Evolutionary conservation across 2,329 filamentous ascomycete genomes (phyloP), one percentile per base, ranked within the genome.

Genomic region (Sclerotinia minor): DNA sequence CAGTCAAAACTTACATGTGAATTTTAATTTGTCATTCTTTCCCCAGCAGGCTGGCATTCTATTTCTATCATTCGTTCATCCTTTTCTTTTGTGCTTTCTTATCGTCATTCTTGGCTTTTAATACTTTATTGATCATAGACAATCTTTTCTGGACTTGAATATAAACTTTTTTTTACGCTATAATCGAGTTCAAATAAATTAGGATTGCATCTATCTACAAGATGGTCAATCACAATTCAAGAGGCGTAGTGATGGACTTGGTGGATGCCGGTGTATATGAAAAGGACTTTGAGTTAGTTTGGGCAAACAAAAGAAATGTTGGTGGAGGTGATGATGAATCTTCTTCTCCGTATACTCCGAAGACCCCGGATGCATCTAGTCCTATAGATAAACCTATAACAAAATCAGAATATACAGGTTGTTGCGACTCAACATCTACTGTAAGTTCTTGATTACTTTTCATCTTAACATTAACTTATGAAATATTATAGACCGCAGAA

Each of bases 221-320:
- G 29, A 59, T 59, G 57, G 29, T n/a, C 41, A 45, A 59, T 45
- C 41, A n/a, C 26, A 59, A 59, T 45, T 41, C 55, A 29, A 59
- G 55, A 7, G 38, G 55, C 15, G 11, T 59, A 26, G 55, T 59
- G 38, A 11, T 21, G 38, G 55, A 59, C 29, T 29, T 59, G 55
- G 55, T 59, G 21, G 38, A 59, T 59, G 24, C 38, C n/a, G 55
- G 55, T 59, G 55, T 59, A 45, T 59, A 59, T 59, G 24, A 59
- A 32, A 41, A 59, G 41, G 57, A 47, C 32, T 59, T 21, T 59
- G 55, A 59, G 55, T 59, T 59, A 19, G 57, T 59, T 32, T 59
- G 57, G 57, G 57, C 57, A 47, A 59, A 59, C 5, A 59, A 59
- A 29, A 59, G 57, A 47, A 24, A 47, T 59, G 41, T 47, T 15